Percentiles rank a stretch among this genome's conserved stretches.
Evolutionary conservation across 2,329 filamentous ascomycete species (phyloP).

Genomic region (Stylonectria norvegica): DNA sequence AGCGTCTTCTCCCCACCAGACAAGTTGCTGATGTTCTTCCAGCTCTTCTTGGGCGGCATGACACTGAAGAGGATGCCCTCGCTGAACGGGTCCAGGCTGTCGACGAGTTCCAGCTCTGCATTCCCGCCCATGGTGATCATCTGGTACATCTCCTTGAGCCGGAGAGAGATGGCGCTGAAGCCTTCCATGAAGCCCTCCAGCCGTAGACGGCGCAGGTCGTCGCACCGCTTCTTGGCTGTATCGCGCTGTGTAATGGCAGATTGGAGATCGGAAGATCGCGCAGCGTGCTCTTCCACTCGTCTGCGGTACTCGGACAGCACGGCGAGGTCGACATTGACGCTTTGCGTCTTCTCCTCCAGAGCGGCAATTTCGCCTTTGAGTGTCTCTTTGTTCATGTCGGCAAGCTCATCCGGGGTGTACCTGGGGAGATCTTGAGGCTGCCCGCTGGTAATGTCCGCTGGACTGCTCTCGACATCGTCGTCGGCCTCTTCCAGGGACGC

Average conservation of each 20-base stretch:
- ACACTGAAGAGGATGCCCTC: slow-evolving; percentile 97
- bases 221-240: slow-evolving; percentile 83
- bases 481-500: slow-evolving; percentile 30
- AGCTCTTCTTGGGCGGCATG: slow-evolving; percentile 99
- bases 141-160: slow-evolving; percentile 99
- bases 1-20: slow-evolving; percentile 97
- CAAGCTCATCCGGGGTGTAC: slow-evolving; percentile 70
- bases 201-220: slow-evolving; percentile 84
- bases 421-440: slow-evolving; percentile 63
- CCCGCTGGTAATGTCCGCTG: slow-evolving; percentile 23
- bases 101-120: slow-evolving; percentile 93
- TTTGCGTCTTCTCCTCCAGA: slow-evolving; percentile 70
- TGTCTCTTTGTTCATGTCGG: slow-evolving; percentile 60
- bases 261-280: slow-evolving; percentile 79
- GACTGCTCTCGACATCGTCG: slow-evolving; percentile 25
- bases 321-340: slow-evolving; percentile 80
- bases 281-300: slow-evolving; percentile 76
- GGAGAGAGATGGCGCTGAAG: slow-evolving; percentile 87
- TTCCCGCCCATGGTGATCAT: slow-evolving; percentile 99
- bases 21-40: slow-evolving; percentile 98
- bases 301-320: slow-evolving; percentile 88
- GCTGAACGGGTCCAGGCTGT: slow-evolving; percentile 92
- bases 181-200: slow-evolving; percentile 98
- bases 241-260: slow-evolving; percentile 76
- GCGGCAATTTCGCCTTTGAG: slow-evolving; percentile 61